phyloP scores from a whole-genome alignment of 352 stramenopile genomes.

The Pythium rhizo-oryzae region DNA sequence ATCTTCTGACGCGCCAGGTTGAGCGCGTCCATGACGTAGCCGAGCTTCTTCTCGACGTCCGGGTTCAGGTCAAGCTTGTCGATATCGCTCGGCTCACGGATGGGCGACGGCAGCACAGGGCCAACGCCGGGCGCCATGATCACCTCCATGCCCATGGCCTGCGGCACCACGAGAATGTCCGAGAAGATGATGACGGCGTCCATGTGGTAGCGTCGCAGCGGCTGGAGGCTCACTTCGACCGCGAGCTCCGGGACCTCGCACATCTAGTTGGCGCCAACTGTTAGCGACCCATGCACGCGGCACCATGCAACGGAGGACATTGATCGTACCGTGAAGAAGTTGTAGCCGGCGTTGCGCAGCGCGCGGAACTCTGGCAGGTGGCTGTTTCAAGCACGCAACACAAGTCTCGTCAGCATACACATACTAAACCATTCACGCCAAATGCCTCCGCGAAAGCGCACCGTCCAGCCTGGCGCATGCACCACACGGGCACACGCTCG shows the following conservation, averaged over 20 bases:
- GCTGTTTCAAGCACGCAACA: conserved; percentile 28
- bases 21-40: conserved; percentile 95
- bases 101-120: conserved; percentile 78
- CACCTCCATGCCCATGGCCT: conserved; percentile 97
- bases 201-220: conserved; percentile 92
- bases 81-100: conserved; percentile 88
- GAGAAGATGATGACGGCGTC: conserved; percentile 99
- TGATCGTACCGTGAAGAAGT: conserved; percentile 86
- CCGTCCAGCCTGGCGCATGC: conserved; percentile 97
- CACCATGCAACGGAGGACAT: not conserved
- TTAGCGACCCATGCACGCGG: not conserved
- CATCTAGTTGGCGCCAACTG: conserved; percentile 46
- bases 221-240: conserved; percentile 98
- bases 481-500: conserved; percentile 95
- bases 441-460: conserved; percentile 22
- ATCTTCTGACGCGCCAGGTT: conserved; percentile 93
- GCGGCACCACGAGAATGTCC: conserved; percentile 98
- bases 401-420: conserved; percentile 6
- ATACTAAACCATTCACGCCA: too few relatives aligned
- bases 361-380: conserved; percentile 90
- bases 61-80: conserved; percentile 88
- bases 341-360: conserved; percentile 78
- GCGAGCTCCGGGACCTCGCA: conserved; percentile 83
- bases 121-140: conserved; percentile 96
- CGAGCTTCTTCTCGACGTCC: conserved; percentile 93